Percentiles rank a stretch among this genome's conserved stretches.
These are phyloP conservation scores for Grosmannia huntii DNA, from an alignment of 2,329 filamentous ascomycete species.

Conservation along the genomic window DNA sequence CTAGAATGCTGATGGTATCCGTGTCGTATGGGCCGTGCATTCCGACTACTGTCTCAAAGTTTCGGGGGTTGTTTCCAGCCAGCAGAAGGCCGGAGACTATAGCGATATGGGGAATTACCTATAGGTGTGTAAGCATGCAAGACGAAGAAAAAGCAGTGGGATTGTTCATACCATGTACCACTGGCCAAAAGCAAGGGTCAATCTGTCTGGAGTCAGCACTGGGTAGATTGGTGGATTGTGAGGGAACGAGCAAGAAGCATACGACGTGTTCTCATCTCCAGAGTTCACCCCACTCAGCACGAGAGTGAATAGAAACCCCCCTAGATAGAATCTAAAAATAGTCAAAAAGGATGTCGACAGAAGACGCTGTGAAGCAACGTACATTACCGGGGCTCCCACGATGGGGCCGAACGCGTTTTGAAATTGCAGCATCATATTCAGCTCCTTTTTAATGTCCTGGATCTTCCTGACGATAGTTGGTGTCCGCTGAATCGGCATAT, in stretches of 20 bases:
- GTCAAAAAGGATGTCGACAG: background rate
- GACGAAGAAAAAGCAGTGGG: background rate
- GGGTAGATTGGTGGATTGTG: background rate
- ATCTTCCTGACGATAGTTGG: slow-evolving; percentile 5
- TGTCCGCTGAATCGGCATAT: slow-evolving; percentile 6
- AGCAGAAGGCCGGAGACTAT: slow-evolving; percentile 16
- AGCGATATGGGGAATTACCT: slow-evolving; percentile 17
- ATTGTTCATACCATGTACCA: slow-evolving; percentile 14
- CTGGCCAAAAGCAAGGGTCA: slow-evolving; percentile 12
- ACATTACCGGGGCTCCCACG: slow-evolving; percentile 15
- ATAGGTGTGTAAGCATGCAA: background rate
- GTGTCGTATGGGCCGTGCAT: slow-evolving; percentile 7
- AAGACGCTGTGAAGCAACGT: background rate
- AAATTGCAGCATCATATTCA: slow-evolving; percentile 15
- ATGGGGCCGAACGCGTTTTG: slow-evolving; percentile 16
- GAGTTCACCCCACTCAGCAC: slow-evolving; percentile 11
- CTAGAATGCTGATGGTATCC: slow-evolving; percentile 8
- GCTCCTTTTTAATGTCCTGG: slow-evolving; percentile 11
- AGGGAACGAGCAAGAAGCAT: background rate
- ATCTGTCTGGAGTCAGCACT: background rate
- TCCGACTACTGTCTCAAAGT: slow-evolving; percentile 16
- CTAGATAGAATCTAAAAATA: slow-evolving; percentile 14
- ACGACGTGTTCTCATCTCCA: slow-evolving; percentile 11
- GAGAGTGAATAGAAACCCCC: slow-evolving; percentile 15
- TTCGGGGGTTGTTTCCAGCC: slow-evolving; percentile 18